Base-by-base conservation (phyloP, 2,329 filamentous ascomycete genomes). In the Xylaria multiplex region DNA sequence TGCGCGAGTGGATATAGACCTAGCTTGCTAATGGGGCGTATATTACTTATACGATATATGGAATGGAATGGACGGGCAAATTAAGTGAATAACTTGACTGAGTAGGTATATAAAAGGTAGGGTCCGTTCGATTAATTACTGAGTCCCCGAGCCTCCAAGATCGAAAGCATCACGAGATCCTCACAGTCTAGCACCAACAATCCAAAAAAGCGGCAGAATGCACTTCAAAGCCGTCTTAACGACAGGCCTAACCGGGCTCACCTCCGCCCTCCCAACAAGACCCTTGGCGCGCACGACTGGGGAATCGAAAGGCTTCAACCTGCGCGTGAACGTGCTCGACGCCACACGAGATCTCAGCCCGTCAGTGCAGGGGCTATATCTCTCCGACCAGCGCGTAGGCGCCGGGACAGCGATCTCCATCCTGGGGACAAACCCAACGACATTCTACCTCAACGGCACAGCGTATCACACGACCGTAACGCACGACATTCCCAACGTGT, bases 391-490 rank as follows among this genome's bases (percentile, higher is more conserved):
- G 19, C 64, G 64, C 35, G 35, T 30, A 2, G 64, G 59, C 19
- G n/a, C 64, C 1, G 64, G 59, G 1, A 27, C 22, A 1, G 46
- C 54, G n/a, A 59, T 66, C 49, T 54, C 64, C 4, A 19, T 19
- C 2, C 43, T 66, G 1, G 6, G 6, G 6, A 5, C 53, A 11
- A 14, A 24, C 14, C 19, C 64, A 2, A 13, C 59, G 1, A 8
- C 22, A 2, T 66, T 53, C 59, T 66, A 66, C 59, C 59, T 66
- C 0, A 66, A 66, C 64, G 64, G 59, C 2, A 66, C 64, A 2
- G 46, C 59, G 1, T 56, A 55, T 42, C 45, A 58, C 59, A 66
- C 59, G 6, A 66, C 59, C 0, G 13, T 63, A 3, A 55, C 49
- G 4, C 53, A 58, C 53, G 64, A 66, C 43, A 66, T 66, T 4